Conservation (phyloP, 306 rosid species). For the Casuarina cunninghamiana region DNA sequence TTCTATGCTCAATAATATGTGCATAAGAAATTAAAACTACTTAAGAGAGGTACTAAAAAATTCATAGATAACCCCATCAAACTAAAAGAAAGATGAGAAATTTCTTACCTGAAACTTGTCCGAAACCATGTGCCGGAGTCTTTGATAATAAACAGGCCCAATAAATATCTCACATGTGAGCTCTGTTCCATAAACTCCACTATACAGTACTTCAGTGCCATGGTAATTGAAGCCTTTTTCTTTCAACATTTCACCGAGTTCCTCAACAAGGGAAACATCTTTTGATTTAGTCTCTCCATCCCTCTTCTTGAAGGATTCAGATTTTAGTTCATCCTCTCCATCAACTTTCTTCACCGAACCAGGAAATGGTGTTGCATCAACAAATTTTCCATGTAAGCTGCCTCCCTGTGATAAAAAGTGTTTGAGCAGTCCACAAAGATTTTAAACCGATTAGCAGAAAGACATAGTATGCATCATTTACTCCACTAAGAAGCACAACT, state of each 20-base stretch:
- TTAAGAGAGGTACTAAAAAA: too few relatives aligned
- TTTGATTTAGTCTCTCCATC: conserved; percentile 37
- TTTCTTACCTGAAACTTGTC: conserved; percentile 82
- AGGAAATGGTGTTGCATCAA: conserved; percentile 82
- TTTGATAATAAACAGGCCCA: conserved; percentile 96
- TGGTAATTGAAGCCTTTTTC: conserved; percentile 89
- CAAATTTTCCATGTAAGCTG: conserved; percentile 73
- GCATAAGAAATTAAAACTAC: too few relatives aligned
- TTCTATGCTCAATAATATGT: too few relatives aligned
- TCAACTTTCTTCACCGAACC: conserved; percentile 50
- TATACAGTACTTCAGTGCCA: conserved; percentile 81
- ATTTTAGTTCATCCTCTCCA: conserved; percentile 39
- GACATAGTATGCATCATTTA: not conserved
- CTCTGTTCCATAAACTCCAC: conserved; percentile 95
- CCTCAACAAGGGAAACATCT: conserved; percentile 72
- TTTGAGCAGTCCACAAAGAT: not conserved
- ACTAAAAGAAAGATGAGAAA: conserved; percentile 2
- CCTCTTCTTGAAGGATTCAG: conserved; percentile 49
- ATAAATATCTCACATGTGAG: conserved; percentile 85
- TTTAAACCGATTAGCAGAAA: not conserved
- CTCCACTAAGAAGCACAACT: not conserved
- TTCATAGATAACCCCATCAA: not conserved
- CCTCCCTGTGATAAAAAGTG: conserved; percentile 65
- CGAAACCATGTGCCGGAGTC: conserved; percentile 96
- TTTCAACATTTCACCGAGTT: conserved; percentile 72